Evolutionary conservation across 352 stramenopile genomes (phyloP), one percentile per base, ranked within the genome.

Genomic region (Phytopythium vexans): DNA sequence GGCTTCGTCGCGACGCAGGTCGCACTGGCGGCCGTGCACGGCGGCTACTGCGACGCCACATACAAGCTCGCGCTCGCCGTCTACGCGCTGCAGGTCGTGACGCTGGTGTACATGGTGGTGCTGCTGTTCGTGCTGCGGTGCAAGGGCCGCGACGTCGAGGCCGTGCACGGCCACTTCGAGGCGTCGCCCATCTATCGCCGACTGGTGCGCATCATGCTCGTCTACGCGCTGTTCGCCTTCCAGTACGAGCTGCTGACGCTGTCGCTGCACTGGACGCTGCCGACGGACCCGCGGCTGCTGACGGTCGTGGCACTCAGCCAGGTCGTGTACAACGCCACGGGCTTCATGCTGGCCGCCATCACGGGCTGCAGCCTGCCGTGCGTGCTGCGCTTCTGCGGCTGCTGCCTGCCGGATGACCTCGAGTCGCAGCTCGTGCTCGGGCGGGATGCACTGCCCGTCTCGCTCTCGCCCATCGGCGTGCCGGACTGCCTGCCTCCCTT

Each of bases 161-260:
- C 55, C 6, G 49, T 78, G 35, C 56, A 82, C 14, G 70, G 70
- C 39, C 47, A 66, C 15, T 74, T 82, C 21, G 60, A 74, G 34
- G 46, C 60, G 15, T 82, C 72, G 21, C 68, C 72, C 0, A 54
- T 82, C 12, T 82, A 79, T 41, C 40, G 57, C 35, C 72, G 72
- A 0, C 60, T 82, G 27, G 64, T 72, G 48, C 57, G 64, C 37
- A 82, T 77, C 58, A 66, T 82, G 72, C 12, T 73, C 40, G 49
- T 77, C 9, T 77, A 70, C 39, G 52, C 62, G 6, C 16, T 74
- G 1, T 77, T 71, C 43, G 49, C 68, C 41, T 36, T 74, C 34
- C 68, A 72, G 51, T 74, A 62, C 56, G 53, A 70, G 27, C 49
- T 68, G 3, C 52, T 54, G 11, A 72, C 62, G 40, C 56, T 72